Conservation (phyloP, 1,139 yeast species). For the Sugiyamaella japonica region DNA sequence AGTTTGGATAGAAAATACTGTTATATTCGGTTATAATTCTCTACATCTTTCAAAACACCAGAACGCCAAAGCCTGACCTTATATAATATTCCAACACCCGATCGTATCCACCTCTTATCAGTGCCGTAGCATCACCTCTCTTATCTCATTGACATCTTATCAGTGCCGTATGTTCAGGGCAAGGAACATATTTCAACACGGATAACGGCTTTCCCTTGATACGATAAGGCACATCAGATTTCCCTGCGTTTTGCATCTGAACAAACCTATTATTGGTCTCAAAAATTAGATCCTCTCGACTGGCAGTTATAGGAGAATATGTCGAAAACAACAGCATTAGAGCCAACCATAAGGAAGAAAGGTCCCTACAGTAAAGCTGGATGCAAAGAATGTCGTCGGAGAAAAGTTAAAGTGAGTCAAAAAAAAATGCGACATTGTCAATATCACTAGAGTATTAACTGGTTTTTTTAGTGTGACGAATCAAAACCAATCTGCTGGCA, state of each 20-base stretch:
- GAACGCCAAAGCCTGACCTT: too few species aligned
- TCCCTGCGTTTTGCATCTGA: background rate
- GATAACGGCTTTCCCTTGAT: background rate
- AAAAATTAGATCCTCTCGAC: background rate
- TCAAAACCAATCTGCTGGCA: slow-evolving; percentile 15
- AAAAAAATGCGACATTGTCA: background rate
- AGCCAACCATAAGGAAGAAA: slow-evolving; percentile 8
- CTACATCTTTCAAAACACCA: too few species aligned
- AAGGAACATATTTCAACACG: too few species aligned
- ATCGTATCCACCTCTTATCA: too few species aligned
- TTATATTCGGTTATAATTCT: too few species aligned
- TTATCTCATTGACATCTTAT: too few species aligned
- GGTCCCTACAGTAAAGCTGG: slow-evolving; percentile 16
- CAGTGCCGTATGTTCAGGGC: too few species aligned
- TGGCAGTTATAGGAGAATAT: background rate
- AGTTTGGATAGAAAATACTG: too few species aligned
- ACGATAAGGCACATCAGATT: background rate
- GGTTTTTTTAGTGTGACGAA: slow-evolving; percentile 6
- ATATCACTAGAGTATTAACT: too few species aligned
- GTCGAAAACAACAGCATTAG: slow-evolving; percentile 3
- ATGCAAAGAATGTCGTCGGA: slow-evolving; percentile 11
- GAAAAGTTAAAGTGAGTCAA: slow-evolving; percentile 12
- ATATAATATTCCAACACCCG: too few species aligned
- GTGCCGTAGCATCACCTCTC: too few species aligned
- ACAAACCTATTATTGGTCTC: background rate